phyloP scores from a whole-genome alignment of 345 rosid genomes.

The Populus ilicifolia region DNA sequence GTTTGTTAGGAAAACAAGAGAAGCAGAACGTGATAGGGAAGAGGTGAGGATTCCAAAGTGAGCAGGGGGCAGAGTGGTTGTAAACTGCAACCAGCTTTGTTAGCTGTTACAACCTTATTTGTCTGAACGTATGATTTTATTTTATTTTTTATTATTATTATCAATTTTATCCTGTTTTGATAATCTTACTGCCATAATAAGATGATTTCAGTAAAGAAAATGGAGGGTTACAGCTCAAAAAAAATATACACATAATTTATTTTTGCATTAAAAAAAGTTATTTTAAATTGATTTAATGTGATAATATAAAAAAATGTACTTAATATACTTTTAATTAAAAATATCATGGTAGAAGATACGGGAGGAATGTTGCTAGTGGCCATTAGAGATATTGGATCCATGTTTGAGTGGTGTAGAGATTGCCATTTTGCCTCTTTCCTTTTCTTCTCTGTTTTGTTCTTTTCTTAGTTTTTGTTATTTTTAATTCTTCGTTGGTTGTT shows the following conservation, averaged over 20 bases:
- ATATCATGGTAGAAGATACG: slow-evolving; percentile 37
- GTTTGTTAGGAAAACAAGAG: too few species aligned
- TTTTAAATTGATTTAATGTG: too few species aligned
- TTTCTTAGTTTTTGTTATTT: neutral
- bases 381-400: slow-evolving; percentile 45
- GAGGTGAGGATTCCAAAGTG: slow-evolving; percentile 14
- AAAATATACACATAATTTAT: neutral
- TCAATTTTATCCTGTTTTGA: neutral
- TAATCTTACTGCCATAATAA: too few species aligned
- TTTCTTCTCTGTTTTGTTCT: neutral
- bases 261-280: too few species aligned
- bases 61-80: neutral
- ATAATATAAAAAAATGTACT: too few species aligned
- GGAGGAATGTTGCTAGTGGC: slow-evolving; percentile 52
- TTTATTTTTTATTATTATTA: neutral
- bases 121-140: neutral
- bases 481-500: neutral
- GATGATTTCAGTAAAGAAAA: neutral
- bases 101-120: neutral
- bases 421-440: slow-evolving; percentile 21
- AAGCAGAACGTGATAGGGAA: neutral
- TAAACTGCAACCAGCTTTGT: neutral
- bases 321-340: too few species aligned
- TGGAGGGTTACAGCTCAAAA: neutral
- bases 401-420: slow-evolving; percentile 41